Evolutionary conservation across 2,329 filamentous ascomycete species (phyloP).

Genomic region (Lachnellula willkommii): DNA sequence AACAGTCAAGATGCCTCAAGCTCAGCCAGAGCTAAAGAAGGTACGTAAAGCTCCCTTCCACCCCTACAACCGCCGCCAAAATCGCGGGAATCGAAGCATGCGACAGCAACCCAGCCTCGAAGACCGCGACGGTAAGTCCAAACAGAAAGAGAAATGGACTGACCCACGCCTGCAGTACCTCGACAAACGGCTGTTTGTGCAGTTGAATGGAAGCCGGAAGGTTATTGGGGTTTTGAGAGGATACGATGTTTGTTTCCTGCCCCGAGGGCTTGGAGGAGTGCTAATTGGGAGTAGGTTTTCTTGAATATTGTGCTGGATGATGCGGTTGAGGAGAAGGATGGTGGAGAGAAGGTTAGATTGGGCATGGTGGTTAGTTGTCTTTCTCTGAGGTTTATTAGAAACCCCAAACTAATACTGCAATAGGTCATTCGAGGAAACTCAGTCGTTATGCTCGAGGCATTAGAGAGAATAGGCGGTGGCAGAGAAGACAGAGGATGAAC

Average conservation of each 20-base stretch:
- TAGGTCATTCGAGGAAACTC: slow-evolving; percentile 96
- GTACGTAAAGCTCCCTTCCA: slow-evolving; percentile 42
- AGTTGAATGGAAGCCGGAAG: slow-evolving; percentile 95
- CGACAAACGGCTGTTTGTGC: slow-evolving; percentile 97
- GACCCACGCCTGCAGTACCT: slow-evolving; percentile 65
- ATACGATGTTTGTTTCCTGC: slow-evolving; percentile 68
- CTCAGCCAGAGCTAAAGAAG: slow-evolving; percentile 98
- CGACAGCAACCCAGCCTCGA: slow-evolving; percentile 7
- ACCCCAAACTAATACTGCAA: slow-evolving; percentile 11
- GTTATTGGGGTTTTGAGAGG: slow-evolving; percentile 91
- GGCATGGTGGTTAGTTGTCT: slow-evolving; percentile 76
- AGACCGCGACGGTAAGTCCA: slow-evolving; percentile 9
- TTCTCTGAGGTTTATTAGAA: not conserved
- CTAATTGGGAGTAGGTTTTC: slow-evolving; percentile 65
- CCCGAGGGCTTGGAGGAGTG: slow-evolving; percentile 1
- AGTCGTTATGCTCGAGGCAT: slow-evolving; percentile 92
- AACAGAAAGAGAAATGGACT: slow-evolving; percentile 65
- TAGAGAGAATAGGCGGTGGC: slow-evolving; percentile 62
- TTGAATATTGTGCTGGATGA: slow-evolving; percentile 97
- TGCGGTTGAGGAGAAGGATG: slow-evolving; percentile 88
- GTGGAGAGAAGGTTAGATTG: slow-evolving; percentile 81
- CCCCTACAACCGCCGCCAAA: not conserved
- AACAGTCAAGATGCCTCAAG: slow-evolving; percentile 74
- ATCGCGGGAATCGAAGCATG: slow-evolving; percentile 9
- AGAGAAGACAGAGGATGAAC: slow-evolving; percentile 35